Percentiles rank a stretch among this genome's conserved stretches.
Conservation (phyloP, 78 protist species). For the Pigoraptor vietnamica region DNA sequence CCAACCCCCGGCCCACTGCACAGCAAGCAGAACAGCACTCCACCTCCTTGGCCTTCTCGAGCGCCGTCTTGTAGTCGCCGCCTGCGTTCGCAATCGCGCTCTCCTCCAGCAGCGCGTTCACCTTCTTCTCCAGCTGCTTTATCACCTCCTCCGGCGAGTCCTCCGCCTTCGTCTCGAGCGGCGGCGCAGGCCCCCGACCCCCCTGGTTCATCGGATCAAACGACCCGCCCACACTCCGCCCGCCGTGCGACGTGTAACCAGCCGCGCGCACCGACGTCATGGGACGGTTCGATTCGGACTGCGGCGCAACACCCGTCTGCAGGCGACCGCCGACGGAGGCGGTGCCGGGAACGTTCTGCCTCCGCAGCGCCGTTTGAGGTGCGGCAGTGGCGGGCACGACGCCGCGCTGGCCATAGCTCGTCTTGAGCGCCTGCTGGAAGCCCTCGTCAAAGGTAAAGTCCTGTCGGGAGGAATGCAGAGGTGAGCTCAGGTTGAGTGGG, state of each 20-base stretch:
- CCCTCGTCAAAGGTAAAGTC: neutral
- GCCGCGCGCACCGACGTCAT: conserved; percentile 2
- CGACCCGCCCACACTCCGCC: neutral
- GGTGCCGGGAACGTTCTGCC: neutral
- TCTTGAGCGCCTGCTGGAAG: neutral
- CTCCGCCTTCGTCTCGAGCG: neutral
- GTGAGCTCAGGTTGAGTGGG: too few relatives aligned
- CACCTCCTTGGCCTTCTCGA: conserved; percentile 6
- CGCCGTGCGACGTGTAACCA: neutral
- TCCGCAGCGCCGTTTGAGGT: neutral
- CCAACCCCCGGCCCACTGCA: neutral
- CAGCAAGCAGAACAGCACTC: neutral
- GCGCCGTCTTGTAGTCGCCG: neutral
- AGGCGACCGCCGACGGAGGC: neutral
- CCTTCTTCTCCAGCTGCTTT: neutral
- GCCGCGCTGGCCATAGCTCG: neutral
- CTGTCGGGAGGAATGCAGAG: too few relatives aligned
- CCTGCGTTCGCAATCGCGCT: neutral
- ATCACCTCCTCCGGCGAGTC: neutral
- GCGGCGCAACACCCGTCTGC: neutral
- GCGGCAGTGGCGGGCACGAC: neutral
- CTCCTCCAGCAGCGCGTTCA: neutral
- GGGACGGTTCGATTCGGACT: neutral
- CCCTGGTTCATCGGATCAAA: neutral
- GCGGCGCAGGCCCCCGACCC: neutral